Conservation (phyloP, 371 early-diverging fungal genomes). For the Mucor lusitanicus region DNA sequence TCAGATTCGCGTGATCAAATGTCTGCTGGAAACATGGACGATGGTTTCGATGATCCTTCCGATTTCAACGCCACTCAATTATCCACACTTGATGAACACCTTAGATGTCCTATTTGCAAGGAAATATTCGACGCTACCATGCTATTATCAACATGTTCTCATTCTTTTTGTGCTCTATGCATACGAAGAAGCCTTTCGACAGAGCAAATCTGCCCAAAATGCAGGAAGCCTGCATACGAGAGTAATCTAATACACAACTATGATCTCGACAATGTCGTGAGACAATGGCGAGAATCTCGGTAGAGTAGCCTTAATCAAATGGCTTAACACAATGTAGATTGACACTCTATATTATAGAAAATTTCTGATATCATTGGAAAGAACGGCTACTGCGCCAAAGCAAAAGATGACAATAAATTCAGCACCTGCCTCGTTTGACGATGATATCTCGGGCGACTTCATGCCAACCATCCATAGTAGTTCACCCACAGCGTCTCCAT, state of each 20-base stretch:
- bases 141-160: slow-evolving; percentile 57
- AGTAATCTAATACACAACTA: slow-evolving; percentile 43
- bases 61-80: slow-evolving; percentile 29
- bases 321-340: not conserved
- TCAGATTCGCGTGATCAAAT: not conserved
- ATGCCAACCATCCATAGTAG: not conserved
- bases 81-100: slow-evolving; percentile 56
- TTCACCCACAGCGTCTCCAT: not conserved
- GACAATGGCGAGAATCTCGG: slow-evolving; percentile 18
- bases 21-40: not conserved
- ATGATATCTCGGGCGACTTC: not conserved
- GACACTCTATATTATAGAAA: not conserved
- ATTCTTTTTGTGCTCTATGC: slow-evolving; percentile 74
- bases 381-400: not conserved
- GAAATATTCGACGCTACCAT: slow-evolving; percentile 61
- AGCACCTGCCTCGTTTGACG: not conserved
- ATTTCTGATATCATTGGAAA: not conserved
- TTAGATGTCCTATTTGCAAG: slow-evolving; percentile 75
- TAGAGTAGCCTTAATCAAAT: not conserved
- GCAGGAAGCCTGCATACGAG: slow-evolving; percentile 43
- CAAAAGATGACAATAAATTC: not conserved
- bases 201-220: slow-evolving; percentile 60
- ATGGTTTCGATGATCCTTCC: slow-evolving; percentile 30
- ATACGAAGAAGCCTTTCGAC: slow-evolving; percentile 59
- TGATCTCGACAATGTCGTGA: slow-evolving; percentile 45